Conservation (phyloP, 371 early-diverging fungal species). For the Mucor velutinosus region DNA sequence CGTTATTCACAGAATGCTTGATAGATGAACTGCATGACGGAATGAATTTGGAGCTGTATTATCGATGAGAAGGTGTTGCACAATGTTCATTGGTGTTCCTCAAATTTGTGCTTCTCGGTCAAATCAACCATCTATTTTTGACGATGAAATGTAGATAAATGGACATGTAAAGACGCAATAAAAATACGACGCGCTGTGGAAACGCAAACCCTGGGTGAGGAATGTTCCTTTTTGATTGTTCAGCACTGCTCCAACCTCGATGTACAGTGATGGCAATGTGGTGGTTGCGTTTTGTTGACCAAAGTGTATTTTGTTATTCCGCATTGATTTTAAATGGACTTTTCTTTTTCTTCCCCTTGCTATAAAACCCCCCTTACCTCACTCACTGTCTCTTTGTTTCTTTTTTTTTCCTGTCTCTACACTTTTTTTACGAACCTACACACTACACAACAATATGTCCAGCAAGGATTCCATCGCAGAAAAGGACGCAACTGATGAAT, state of each 20-base stretch:
- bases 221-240: too few species aligned
- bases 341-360: constrained; percentile 1
- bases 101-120: too few species aligned
- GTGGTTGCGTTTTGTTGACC: background rate
- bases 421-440: background rate
- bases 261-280: background rate
- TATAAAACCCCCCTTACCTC: background rate
- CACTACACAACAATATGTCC: background rate
- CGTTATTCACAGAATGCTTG: background rate
- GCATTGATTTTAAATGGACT: constrained; percentile 6
- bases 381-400: background rate
- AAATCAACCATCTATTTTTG: too few species aligned
- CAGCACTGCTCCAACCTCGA: background rate
- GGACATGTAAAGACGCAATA: too few species aligned
- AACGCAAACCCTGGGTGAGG: too few species aligned
- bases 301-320: background rate
- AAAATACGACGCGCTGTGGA: too few species aligned
- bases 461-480: too few species aligned
- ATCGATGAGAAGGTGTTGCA: constrained; percentile 33
- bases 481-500: background rate
- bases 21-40: constrained; percentile 91
- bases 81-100: constrained; percentile 2
- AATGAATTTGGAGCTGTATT: constrained; percentile 89
- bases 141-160: too few species aligned
- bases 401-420: background rate